Base-by-base conservation (phyloP, 768 basidiomycete species). In the Melanogaster broomeanus region DNA sequence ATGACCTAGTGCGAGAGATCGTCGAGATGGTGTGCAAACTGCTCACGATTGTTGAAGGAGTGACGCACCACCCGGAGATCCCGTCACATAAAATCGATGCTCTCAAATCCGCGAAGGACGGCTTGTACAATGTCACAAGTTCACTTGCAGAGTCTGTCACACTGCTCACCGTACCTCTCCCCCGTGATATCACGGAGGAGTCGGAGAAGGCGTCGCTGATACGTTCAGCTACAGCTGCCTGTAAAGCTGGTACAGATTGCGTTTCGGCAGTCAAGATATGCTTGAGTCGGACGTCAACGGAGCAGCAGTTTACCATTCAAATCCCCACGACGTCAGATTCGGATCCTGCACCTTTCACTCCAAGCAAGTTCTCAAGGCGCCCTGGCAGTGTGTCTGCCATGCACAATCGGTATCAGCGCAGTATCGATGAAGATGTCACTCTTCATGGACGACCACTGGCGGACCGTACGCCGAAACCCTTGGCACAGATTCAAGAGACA, bases 21-120 rank as follows among this genome's bases (percentile, higher is more conserved):
- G 90, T 98, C 45, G 93, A 96, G 68, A 86, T 88, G 74, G 93
- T 97, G 19, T 89, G 92, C 73, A 90, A 90, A 64, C 78, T 97
- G 53, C 79, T 99, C 48, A 88, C 87, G 27, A 85, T 98, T 49
- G 93, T 96, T 42, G 96, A 98, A 66, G 85, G 87, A 9, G 90
- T 97, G 37, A 82, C 87, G 62, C 80, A 79, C 45, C 88, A 92
- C 63, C 83, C 87, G 3, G 85, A 85, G 41, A 75, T 94, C 37
- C 81, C 83, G 33, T 61, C 72, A 27, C 74, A 82, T 53, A 86
- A 88, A 63, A 70, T 88, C 12, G 79, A 79, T 21, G 77, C 79
- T 62, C 77, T 98, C 24, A 82, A 77, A 57, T 70, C 74, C 39
- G 85, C 88, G 10, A 92, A 94, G 66, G 87, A 89, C 57, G 81